phyloP scores from a whole-genome alignment of 768 basidiomycete species.

The Termitomyces sp. region DNA sequence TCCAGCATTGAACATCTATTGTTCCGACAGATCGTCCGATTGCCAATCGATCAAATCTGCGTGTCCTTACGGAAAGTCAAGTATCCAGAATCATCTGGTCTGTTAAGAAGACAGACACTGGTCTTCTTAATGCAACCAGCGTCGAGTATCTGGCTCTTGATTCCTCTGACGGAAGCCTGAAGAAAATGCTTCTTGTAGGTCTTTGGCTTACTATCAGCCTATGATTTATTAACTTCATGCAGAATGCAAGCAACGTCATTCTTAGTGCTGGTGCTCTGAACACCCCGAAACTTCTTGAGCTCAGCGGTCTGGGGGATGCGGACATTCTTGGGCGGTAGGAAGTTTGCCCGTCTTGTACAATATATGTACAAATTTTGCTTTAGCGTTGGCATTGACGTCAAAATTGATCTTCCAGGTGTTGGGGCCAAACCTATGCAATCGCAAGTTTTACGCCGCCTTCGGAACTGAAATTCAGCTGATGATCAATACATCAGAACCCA shows the following conservation, averaged over 20 bases:
- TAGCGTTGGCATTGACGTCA: conserved; percentile 4
- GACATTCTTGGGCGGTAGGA: conserved; percentile 1
- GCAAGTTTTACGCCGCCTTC: background rate
- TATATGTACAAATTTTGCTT: background rate
- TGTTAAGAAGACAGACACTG: background rate
- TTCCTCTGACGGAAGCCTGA: background rate
- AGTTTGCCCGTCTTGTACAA: background rate
- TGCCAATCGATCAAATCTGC: conserved; percentile 10
- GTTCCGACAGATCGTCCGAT: conserved; percentile 5
- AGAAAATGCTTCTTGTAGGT: background rate
- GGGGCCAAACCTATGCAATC: conserved; percentile 13
- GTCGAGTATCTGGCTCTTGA: conserved; percentile 9
- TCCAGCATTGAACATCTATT: background rate
- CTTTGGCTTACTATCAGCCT: background rate
- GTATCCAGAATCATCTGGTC: conserved; percentile 10
- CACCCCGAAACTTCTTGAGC: conserved; percentile 13
- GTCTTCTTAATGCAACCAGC: conserved; percentile 3
- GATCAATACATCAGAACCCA: conserved; percentile 1
- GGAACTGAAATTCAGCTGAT: background rate
- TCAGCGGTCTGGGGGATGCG: conserved; percentile 11
- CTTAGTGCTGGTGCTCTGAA: conserved; percentile 12
- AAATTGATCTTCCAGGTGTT: conserved; percentile 10
- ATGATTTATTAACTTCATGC: background rate
- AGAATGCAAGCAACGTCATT: conserved; percentile 5
- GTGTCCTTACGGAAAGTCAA: conserved; percentile 6